These are phyloP conservation scores for Lichtheimia ramosa DNA, from an alignment of 371 early-diverging fungal genomes.

Conservation along the genomic window DNA sequence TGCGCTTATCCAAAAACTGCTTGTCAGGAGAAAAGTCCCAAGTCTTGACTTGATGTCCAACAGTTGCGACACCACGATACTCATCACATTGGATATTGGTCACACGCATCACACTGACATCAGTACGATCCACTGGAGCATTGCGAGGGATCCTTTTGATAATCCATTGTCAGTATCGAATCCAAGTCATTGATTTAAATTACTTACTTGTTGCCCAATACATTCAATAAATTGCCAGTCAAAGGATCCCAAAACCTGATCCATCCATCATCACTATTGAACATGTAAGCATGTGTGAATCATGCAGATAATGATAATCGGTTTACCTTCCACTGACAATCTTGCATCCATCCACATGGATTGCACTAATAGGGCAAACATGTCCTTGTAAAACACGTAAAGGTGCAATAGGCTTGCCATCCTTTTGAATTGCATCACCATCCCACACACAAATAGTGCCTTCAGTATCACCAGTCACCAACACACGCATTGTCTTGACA, in stretches of 20 bases:
- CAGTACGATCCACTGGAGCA: slow-evolving; percentile 39
- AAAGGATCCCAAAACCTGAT: slow-evolving; percentile 50
- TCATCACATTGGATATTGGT: slow-evolving; percentile 45
- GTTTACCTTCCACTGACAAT: slow-evolving; percentile 44
- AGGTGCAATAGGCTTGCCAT: slow-evolving; percentile 21
- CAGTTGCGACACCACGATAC: slow-evolving; percentile 44
- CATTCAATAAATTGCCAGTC: slow-evolving; percentile 30
- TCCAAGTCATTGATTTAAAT: not conserved
- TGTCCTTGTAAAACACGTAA: slow-evolving; percentile 30
- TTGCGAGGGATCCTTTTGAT: slow-evolving; percentile 30
- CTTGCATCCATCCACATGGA: slow-evolving; percentile 45
- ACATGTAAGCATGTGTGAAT: not conserved
- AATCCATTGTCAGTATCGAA: slow-evolving; percentile 2
- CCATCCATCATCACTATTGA: slow-evolving; percentile 44
- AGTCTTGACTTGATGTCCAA: slow-evolving; percentile 47
- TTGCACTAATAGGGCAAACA: slow-evolving; percentile 33
- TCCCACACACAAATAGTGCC: slow-evolving; percentile 51
- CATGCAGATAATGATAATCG: not conserved
- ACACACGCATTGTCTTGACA: slow-evolving; percentile 22
- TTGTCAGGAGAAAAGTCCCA: slow-evolving; percentile 40
- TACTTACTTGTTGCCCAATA: slow-evolving; percentile 25
- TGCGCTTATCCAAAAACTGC: slow-evolving; percentile 26
- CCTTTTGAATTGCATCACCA: slow-evolving; percentile 16
- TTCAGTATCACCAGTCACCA: slow-evolving; percentile 49
- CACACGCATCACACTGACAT: slow-evolving; percentile 39